These are phyloP conservation scores for Cladobotryum protrusum DNA, from an alignment of 2,329 filamentous ascomycete species.

Conservation along the genomic window DNA sequence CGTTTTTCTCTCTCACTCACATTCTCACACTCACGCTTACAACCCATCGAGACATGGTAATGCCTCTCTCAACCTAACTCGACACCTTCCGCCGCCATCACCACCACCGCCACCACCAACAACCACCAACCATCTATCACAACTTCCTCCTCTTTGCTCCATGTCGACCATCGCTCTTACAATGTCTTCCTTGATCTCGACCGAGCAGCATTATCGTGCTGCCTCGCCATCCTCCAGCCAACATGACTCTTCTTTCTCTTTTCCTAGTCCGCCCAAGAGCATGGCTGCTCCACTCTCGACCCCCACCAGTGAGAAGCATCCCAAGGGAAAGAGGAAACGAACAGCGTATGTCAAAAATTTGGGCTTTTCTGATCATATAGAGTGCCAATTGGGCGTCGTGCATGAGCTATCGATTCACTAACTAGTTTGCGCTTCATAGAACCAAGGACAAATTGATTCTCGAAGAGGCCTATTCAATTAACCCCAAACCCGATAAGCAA, in stretches of 20 bases:
- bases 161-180: slow-evolving; percentile 21
- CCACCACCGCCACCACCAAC: background rate
- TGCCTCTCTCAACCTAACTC: slow-evolving; percentile 10
- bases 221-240: slow-evolving; percentile 17
- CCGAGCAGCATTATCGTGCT: slow-evolving; percentile 18
- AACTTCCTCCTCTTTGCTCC: slow-evolving; percentile 10
- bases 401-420: slow-evolving; percentile 17
- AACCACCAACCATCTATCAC: slow-evolving; percentile 15
- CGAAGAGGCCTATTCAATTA: slow-evolving; percentile 75
- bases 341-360: slow-evolving; percentile 47
- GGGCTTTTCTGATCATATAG: background rate
- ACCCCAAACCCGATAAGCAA: slow-evolving; percentile 87
- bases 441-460: slow-evolving; percentile 84
- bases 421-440: slow-evolving; percentile 38
- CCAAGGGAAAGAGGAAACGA: slow-evolving; percentile 56
- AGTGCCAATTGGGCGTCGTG: background rate
- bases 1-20: background rate
- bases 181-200: slow-evolving; percentile 16
- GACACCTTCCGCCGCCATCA: slow-evolving; percentile 1
- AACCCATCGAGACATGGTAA: slow-evolving; percentile 4
- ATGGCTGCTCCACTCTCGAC: slow-evolving; percentile 16
- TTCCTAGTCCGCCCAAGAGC: slow-evolving; percentile 8
- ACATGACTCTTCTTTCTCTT: slow-evolving; percentile 18
- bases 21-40: background rate
- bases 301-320: slow-evolving; percentile 37